A percentile compares a stretch with the other conserved stretches of the same genome.
These are phyloP conservation scores for Alternaria panax DNA, from an alignment of 2,329 filamentous ascomycete species.

Conservation along the genomic window DNA sequence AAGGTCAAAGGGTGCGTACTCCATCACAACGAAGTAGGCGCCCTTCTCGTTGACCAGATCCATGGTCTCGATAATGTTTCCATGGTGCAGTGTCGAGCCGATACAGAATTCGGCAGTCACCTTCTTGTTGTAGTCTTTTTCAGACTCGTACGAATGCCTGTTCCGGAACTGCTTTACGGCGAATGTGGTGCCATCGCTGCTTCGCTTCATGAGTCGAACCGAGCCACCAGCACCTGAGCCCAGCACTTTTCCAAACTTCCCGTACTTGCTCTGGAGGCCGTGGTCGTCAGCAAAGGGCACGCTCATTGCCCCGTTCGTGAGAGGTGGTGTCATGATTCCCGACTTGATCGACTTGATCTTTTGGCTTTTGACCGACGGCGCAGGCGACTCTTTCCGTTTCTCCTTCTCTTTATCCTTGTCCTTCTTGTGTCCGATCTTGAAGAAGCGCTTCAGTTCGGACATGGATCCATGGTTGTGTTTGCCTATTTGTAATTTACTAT, in stretches of 20 bases:
- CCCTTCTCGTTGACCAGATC: slow-evolving; percentile 95
- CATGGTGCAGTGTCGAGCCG: slow-evolving; percentile 93
- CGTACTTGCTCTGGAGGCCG: slow-evolving; percentile 87
- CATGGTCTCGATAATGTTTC: slow-evolving; percentile 97
- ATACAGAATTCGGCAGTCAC: slow-evolving; percentile 98
- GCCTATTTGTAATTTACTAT: slow-evolving; percentile 32
- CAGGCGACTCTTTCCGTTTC: slow-evolving; percentile 69
- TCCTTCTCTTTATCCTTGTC: slow-evolving; percentile 59
- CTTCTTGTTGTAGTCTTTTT: slow-evolving; percentile 97
- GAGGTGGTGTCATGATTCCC: slow-evolving; percentile 50
- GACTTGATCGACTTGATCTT: slow-evolving; percentile 57
- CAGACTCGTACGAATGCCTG: slow-evolving; percentile 88
- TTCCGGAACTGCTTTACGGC: slow-evolving; percentile 97
- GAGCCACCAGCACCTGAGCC: slow-evolving; percentile 95
- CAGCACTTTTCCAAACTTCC: slow-evolving; percentile 91
- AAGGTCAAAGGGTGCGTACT: slow-evolving; percentile 93
- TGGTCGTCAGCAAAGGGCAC: slow-evolving; percentile 96
- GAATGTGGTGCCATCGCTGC: slow-evolving; percentile 90
- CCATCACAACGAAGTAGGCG: slow-evolving; percentile 99
- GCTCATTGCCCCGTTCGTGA: slow-evolving; percentile 40
- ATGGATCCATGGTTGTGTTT: slow-evolving; percentile 75
- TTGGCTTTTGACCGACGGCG: slow-evolving; percentile 63
- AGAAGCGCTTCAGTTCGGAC: slow-evolving; percentile 95
- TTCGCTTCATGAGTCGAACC: slow-evolving; percentile 91
- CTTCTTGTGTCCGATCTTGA: slow-evolving; percentile 73